phyloP scores from a whole-genome alignment of 176 grass and related monocot genomes.

The Chloris gayana region DNA sequence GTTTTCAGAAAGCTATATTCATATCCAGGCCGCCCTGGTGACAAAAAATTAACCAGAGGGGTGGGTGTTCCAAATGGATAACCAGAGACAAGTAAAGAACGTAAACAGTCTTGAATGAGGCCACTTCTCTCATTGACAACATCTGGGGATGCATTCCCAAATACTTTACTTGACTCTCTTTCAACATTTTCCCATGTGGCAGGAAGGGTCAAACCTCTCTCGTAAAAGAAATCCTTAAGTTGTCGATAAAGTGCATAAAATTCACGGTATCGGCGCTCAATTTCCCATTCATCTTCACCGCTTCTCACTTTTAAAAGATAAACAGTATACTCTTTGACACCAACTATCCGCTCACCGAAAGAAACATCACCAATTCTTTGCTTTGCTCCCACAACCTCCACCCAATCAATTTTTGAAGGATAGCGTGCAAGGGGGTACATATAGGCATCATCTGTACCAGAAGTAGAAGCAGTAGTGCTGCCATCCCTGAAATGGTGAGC shows the following conservation, averaged over 20 bases:
- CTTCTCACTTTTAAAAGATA: constrained; percentile 91
- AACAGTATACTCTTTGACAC: constrained; percentile 95
- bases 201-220: constrained; percentile 73
- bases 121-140: constrained; percentile 80
- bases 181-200: constrained; percentile 71
- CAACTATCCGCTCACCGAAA: constrained; percentile 93
- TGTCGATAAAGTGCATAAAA: constrained; percentile 85
- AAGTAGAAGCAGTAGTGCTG: constrained; percentile 90
- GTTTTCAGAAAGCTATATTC: constrained; percentile 63
- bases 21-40: constrained; percentile 46
- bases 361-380: constrained; percentile 96
- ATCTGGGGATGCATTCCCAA: constrained; percentile 92
- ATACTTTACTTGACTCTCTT: constrained; percentile 84
- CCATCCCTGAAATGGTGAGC: constrained; percentile 81
- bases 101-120: constrained; percentile 90
- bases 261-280: constrained; percentile 87
- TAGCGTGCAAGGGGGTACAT: constrained; percentile 32
- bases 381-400: constrained; percentile 91
- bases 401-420: constrained; percentile 69
- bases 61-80: constrained; percentile 62
- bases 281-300: constrained; percentile 68
- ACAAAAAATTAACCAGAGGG: constrained; percentile 83
- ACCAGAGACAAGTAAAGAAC: constrained; percentile 59
- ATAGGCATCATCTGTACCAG: constrained; percentile 67
- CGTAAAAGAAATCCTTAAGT: constrained; percentile 74